phyloP scores from a whole-genome alignment of 148 eudicot species.

The Heliamphora exappendiculata region DNA sequence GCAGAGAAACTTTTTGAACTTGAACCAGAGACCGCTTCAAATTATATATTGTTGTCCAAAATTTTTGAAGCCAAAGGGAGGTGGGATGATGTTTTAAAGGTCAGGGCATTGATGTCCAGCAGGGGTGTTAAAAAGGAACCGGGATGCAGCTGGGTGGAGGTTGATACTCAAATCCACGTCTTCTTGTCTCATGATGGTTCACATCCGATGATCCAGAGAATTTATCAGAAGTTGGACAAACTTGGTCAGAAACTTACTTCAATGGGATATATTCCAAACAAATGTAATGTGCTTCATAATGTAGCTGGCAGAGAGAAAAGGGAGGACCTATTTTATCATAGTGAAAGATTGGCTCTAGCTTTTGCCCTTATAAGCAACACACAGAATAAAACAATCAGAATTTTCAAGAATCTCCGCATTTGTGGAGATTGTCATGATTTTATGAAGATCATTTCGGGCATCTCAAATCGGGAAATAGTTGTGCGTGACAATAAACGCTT shows the following conservation, averaged over 20 bases:
- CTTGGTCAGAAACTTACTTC: slow-evolving; percentile 9
- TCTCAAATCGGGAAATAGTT: slow-evolving; percentile 13
- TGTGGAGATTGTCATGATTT: slow-evolving; percentile 23
- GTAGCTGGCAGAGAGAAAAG: not conserved
- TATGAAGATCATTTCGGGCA: slow-evolving; percentile 14
- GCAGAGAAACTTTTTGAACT: slow-evolving; percentile 33
- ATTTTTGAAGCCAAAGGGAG: slow-evolving; percentile 33
- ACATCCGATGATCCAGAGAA: slow-evolving; percentile 24
- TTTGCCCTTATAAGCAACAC: slow-evolving; percentile 13
- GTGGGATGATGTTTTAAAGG: slow-evolving; percentile 38
- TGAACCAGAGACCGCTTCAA: slow-evolving; percentile 30
- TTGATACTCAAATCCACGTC: slow-evolving; percentile 30
- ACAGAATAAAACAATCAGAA: slow-evolving; percentile 17
- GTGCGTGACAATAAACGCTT: slow-evolving; percentile 18
- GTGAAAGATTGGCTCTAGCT: slow-evolving; percentile 22
- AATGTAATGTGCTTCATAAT: slow-evolving; percentile 9
- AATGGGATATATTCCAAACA: not conserved
- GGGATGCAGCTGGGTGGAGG: slow-evolving; percentile 42
- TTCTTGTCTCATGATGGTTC: slow-evolving; percentile 40
- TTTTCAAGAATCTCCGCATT: slow-evolving; percentile 22
- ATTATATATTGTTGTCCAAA: slow-evolving; percentile 34
- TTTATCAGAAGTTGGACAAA: slow-evolving; percentile 34
- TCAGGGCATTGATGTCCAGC: slow-evolving; percentile 34
- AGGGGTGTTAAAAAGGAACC: slow-evolving; percentile 42
- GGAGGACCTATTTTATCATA: slow-evolving; percentile 8